Evolutionary conservation across 768 basidiomycete genomes (phyloP).

Genomic region (Suillus clintonianus): DNA sequence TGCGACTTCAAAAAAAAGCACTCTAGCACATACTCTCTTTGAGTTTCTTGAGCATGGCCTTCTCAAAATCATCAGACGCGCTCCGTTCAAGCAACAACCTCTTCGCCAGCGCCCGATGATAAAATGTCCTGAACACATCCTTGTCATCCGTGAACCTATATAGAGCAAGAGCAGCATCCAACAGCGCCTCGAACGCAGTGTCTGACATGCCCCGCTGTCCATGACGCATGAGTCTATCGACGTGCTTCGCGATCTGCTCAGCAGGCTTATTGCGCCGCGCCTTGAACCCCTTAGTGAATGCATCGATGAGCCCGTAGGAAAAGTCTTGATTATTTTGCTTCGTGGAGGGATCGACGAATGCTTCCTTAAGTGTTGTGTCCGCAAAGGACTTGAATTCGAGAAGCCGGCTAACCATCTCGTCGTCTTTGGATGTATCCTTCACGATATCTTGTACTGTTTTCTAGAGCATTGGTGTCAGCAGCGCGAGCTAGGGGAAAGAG

Average conservation of each 20-base stretch:
- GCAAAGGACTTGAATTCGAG: slow-evolving; percentile 66
- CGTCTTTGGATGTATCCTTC: slow-evolving; percentile 60
- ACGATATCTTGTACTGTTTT: slow-evolving; percentile 64
- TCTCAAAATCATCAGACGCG: slow-evolving; percentile 87
- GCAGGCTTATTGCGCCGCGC: slow-evolving; percentile 80
- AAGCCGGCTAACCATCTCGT: slow-evolving; percentile 75
- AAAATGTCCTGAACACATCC: slow-evolving; percentile 93
- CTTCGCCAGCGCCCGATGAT: slow-evolving; percentile 86
- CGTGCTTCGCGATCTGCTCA: slow-evolving; percentile 89
- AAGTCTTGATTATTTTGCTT: slow-evolving; percentile 55
- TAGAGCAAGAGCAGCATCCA: slow-evolving; percentile 70
- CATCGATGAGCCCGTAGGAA: slow-evolving; percentile 66
- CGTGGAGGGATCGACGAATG: slow-evolving; percentile 49
- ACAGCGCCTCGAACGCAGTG: slow-evolving; percentile 55
- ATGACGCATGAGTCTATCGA: slow-evolving; percentile 84
- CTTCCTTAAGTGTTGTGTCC: slow-evolving; percentile 47
- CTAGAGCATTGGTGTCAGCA: slow-evolving; percentile 33
- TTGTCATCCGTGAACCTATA: slow-evolving; percentile 91
- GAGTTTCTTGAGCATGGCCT: slow-evolving; percentile 79
- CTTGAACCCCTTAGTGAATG: slow-evolving; percentile 75
- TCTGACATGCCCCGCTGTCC: slow-evolving; percentile 77
- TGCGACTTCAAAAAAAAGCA: not conserved
- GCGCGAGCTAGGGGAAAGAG: not conserved
- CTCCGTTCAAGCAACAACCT: slow-evolving; percentile 81
- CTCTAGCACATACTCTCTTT: slow-evolving; percentile 65